Evolutionary conservation across 2,329 filamentous ascomycete genomes (phyloP).

Genomic region (Arthrobotrys megalospora): DNA sequence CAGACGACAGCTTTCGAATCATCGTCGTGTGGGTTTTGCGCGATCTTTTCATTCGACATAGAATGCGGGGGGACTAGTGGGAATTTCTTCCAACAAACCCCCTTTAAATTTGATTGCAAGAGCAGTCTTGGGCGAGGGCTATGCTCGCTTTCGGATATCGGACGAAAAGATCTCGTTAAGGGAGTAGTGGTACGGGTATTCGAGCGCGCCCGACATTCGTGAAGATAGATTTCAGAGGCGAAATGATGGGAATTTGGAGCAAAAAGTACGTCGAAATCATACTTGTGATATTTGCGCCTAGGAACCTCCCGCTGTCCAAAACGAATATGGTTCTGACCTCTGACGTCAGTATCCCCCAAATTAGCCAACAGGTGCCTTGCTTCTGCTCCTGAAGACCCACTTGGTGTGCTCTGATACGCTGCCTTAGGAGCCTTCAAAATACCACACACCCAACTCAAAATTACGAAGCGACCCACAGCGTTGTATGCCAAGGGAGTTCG

Average conservation of each 20-base stretch:
- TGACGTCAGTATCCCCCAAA: background rate
- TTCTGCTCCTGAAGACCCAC: background rate
- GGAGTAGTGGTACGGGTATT: background rate
- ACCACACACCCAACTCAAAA: conserved; percentile 6
- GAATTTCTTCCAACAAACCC: background rate
- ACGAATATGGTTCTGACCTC: background rate
- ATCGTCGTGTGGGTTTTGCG: background rate
- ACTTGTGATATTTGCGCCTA: no score
- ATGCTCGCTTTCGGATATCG: no score
- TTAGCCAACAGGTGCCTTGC: background rate
- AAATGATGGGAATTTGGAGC: no score
- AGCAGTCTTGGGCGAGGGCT: background rate
- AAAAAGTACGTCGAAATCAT: no score
- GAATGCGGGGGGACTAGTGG: background rate
- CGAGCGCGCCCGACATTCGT: background rate
- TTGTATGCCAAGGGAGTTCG: no score
- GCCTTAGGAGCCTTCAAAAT: background rate
- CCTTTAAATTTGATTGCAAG: background rate
- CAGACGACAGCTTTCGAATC: conserved; percentile 3
- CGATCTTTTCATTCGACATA: conserved; percentile 23
- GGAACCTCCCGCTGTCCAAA: no score
- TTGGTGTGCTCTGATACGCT: conserved; percentile 12
- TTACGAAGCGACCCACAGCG: no score
- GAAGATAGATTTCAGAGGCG: background rate
- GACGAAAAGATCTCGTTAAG: no score